These are phyloP conservation scores for Dispira parvispora DNA, from an alignment of 192 early-diverging fungal species.

Conservation along the genomic window DNA sequence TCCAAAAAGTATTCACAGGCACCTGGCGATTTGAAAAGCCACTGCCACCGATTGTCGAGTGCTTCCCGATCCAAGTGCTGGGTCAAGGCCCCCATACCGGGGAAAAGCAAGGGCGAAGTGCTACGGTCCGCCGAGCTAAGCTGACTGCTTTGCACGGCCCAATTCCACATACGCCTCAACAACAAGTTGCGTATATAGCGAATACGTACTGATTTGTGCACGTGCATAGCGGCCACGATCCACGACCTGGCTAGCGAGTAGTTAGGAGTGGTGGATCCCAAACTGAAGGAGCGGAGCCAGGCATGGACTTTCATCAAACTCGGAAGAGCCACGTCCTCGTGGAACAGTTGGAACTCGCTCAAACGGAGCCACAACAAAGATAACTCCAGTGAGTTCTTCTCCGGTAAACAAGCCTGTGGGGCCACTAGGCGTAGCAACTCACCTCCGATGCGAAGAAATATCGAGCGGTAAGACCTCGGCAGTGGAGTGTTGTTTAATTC, in stretches of 20 bases:
- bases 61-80: neutral
- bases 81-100: neutral
- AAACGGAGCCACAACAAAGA: constrained; percentile 4
- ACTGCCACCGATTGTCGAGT: neutral
- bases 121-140: neutral
- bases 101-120: neutral
- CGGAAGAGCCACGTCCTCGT: constrained; percentile 10
- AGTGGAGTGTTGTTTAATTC: constrained; percentile 10
- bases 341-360: constrained; percentile 10
- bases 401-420: constrained; percentile 8
- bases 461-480: constrained; percentile 8
- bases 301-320: constrained; percentile 9
- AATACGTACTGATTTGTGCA: constrained; percentile 8
- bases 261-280: neutral
- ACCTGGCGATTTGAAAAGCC: neutral
- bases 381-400: neutral
- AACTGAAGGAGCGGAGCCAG: constrained; percentile 3
- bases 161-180: neutral
- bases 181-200: constrained; percentile 5
- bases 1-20: neutral
- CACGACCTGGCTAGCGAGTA: neutral
- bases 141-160: neutral
- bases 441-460: neutral
- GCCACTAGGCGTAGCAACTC: constrained; percentile 5
- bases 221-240: constrained; percentile 3